Evolutionary conservation across 352 stramenopile species (phyloP).

Genomic region (Phytopythium aichiense): DNA sequence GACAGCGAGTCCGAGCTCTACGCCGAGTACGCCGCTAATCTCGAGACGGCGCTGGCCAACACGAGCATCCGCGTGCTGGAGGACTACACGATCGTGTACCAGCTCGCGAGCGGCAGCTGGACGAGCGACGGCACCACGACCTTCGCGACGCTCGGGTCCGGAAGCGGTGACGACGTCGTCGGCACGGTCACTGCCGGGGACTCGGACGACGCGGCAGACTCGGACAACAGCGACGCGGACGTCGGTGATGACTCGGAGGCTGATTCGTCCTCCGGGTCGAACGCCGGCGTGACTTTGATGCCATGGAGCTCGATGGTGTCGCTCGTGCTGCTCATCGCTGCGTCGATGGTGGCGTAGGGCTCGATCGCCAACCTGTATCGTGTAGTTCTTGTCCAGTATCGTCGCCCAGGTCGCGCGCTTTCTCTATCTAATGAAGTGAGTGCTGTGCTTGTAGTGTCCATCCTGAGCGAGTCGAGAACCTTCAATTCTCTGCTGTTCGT

Average conservation of each 20-base stretch:
- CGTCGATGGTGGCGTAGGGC: background rate
- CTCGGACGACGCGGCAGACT: constrained; percentile 7
- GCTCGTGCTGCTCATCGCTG: background rate
- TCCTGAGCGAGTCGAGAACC: too few species aligned
- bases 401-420: background rate
- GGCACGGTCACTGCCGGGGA: constrained; percentile 22
- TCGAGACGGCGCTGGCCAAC: constrained; percentile 24
- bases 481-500: too few species aligned
- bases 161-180: constrained; percentile 9
- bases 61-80: constrained; percentile 22
- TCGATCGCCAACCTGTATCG: background rate
- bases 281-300: constrained; percentile 2
- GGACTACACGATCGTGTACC: constrained; percentile 30
- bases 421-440: constrained; percentile 1
- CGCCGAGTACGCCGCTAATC: constrained; percentile 35
- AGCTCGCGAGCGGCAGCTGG: constrained; percentile 25
- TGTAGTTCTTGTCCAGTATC: background rate
- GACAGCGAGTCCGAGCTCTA: constrained; percentile 46
- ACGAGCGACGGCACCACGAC: constrained; percentile 18
- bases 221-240: constrained; percentile 15
- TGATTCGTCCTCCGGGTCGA: constrained; percentile 10
- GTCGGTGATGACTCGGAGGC: constrained; percentile 14
- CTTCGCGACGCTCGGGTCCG: constrained; percentile 8
- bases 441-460: background rate
- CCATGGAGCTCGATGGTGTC: background rate